Evolutionary conservation across 371 early-diverging fungal species (phyloP).

Genomic region (Mortierella sp.): DNA sequence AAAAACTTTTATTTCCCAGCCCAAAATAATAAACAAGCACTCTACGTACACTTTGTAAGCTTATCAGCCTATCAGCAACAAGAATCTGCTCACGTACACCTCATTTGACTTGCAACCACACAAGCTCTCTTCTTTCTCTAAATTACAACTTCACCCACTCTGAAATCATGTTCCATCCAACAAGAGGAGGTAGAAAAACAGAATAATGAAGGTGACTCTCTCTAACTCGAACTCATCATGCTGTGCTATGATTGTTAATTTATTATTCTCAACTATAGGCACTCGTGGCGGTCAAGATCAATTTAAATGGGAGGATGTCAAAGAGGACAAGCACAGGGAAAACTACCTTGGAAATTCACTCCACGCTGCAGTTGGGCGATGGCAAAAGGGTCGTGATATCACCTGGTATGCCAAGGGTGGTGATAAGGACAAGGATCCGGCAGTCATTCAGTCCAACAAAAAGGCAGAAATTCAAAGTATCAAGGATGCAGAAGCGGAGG

Average conservation of each 20-base stretch:
- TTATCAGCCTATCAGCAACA: conserved; percentile 5
- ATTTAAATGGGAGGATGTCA: conserved; percentile 73
- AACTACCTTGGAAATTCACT: conserved; percentile 90
- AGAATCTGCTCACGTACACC: not conserved
- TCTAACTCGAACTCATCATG: not conserved
- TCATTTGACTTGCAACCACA: not conserved
- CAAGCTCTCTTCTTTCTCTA: no score
- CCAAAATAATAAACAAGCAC: not conserved
- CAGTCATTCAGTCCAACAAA: conserved; percentile 28
- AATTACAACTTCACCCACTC: not conserved
- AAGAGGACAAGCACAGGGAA: conserved; percentile 87
- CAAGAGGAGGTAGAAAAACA: conserved; percentile 40
- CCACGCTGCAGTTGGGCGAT: conserved; percentile 85
- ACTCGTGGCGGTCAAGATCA: conserved; percentile 76
- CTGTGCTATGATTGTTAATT: not conserved
- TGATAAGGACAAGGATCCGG: conserved; percentile 43
- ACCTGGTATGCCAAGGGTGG: conserved; percentile 81
- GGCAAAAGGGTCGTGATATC: conserved; percentile 76
- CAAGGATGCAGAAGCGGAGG: conserved; percentile 84
- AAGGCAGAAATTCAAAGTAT: conserved; percentile 71
- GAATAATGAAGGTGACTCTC: not conserved
- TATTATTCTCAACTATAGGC: conserved; percentile 50
- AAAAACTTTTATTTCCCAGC: conserved; percentile 14
- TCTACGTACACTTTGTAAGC: not conserved
- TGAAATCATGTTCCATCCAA: conserved; percentile 43